Base-by-base conservation (phyloP, 129 eudicot genomes). In the Flaveria sonorensis region DNA sequence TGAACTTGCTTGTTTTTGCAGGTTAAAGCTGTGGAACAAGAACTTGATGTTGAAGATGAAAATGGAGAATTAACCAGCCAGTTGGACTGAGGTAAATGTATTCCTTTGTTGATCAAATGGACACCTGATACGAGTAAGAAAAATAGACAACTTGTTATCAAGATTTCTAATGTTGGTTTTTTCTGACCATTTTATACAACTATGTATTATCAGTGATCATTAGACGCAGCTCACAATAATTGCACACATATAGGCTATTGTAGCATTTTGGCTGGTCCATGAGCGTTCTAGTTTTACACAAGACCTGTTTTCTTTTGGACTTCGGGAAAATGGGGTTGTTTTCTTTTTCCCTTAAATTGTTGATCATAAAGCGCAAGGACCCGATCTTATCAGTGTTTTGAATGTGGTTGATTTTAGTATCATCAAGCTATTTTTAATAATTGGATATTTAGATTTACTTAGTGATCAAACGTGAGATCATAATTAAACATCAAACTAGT, bases 1-100 rank as follows among this genome's bases (percentile, higher is more conserved):
- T 73, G 32, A 80, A 43, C 57, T 63, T 32, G 52, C 50, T 70
- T 70, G 47, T 26, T 79, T 36, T 53, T 73, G 28, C 81, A 89
- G 94, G 98, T 94, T 36, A 91, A 87, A 84, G 77, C 89, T 3
- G 98, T 94, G 68, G 98, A 94, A 77, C 97, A 94, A 69, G 98
- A 94, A 79, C 55, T 94, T 68, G 98, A 94, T 53, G 85, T 43
- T 30, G 96, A 91, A 71, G 97, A 89, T 39, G 97, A 89, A 82
- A 89, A 77, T 75, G 82, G 81, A 77, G 87, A 78, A 69, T 62
- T 82, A 74, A 76, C 81, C 18, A 89, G 84, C 48, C 83, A 77
- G 78, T 79, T 82, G 60, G 84, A 88, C 46, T 79, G 80, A 83
- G 82, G 52, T 77, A 65, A 55, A 62, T 6, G 53, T 62, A 53